Percentiles rank a stretch among this genome's conserved stretches.
Evolutionary conservation across 768 basidiomycete genomes (phyloP).

Genomic region (Amanita thiersii): DNA sequence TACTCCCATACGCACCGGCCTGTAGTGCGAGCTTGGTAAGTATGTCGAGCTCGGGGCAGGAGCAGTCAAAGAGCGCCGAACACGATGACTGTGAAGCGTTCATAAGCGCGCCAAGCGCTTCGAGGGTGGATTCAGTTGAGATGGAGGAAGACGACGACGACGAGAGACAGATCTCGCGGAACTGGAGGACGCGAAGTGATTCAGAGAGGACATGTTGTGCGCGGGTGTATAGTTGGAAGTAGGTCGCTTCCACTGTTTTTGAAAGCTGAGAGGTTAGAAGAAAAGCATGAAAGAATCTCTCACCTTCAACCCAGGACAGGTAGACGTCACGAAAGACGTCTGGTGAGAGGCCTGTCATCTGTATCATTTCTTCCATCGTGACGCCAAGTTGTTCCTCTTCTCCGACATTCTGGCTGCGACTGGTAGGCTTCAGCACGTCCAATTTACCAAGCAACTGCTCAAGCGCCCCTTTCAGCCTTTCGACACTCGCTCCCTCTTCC

Average conservation of each 20-base stretch:
- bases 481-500: conserved; percentile 36
- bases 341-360: conserved; percentile 47
- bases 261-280: neutral
- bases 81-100: conserved; percentile 74
- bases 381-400: conserved; percentile 48
- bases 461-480: conserved; percentile 38
- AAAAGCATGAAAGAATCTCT: conserved; percentile 14
- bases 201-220: conserved; percentile 78
- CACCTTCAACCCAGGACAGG: conserved; percentile 75
- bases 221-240: conserved; percentile 80
- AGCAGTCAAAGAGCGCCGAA: conserved; percentile 63
- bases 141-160: conserved; percentile 18
- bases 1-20: conserved; percentile 73
- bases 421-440: conserved; percentile 42
- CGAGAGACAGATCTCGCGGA: conserved; percentile 58
- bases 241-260: conserved; percentile 60
- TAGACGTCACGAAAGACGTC: conserved; percentile 58
- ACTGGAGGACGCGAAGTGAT: conserved; percentile 72
- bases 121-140: conserved; percentile 22
- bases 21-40: conserved; percentile 55
- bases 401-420: conserved; percentile 8
- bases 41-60: conserved; percentile 70
- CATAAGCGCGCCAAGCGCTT: conserved; percentile 63
- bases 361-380: conserved; percentile 69
- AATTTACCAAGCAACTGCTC: conserved; percentile 38